phyloP scores from a whole-genome alignment of 192 early-diverging fungal species.

The Backusella tuberculispora region DNA sequence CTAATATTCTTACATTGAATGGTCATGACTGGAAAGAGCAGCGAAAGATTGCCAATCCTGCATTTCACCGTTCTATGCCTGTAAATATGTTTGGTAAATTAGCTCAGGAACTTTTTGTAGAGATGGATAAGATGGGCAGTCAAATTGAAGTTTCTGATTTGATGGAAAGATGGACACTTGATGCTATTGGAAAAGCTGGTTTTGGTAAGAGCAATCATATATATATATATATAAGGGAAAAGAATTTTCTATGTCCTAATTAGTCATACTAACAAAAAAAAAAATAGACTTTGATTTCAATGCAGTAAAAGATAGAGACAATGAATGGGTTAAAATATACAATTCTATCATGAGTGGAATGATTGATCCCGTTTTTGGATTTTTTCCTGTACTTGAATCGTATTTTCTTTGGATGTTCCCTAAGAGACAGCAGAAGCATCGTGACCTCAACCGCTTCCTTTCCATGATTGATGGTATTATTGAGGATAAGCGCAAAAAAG shows the following conservation, averaged over 20 bases:
- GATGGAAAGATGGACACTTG: slow-evolving; percentile 18
- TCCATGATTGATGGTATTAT: slow-evolving; percentile 23
- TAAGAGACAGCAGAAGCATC: slow-evolving; percentile 15
- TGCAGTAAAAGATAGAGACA: slow-evolving; percentile 13
- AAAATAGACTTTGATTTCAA: slow-evolving; percentile 28
- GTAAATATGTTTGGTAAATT: slow-evolving; percentile 28
- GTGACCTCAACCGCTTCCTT: slow-evolving; percentile 11
- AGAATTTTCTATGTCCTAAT: neutral
- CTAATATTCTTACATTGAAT: neutral
- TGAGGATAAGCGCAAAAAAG: slow-evolving; percentile 7
- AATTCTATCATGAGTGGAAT: slow-evolving; percentile 20
- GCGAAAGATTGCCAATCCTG: slow-evolving; percentile 25
- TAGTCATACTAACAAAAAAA: neutral
- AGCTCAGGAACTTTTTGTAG: slow-evolving; percentile 18
- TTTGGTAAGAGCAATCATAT: slow-evolving; percentile 29
- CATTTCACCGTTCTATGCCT: slow-evolving; percentile 35
- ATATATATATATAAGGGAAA: neutral
- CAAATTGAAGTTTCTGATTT: neutral
- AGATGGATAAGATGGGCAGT: neutral
- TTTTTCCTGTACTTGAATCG: slow-evolving; percentile 31
- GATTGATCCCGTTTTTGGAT: neutral
- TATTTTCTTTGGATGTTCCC: slow-evolving; percentile 14
- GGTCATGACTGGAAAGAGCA: neutral
- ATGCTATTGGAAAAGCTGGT: slow-evolving; percentile 29
- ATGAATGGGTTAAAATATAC: slow-evolving; percentile 30